These are phyloP conservation scores for Apiospora pterosperma DNA, from an alignment of 2,329 filamentous ascomycete genomes.

Conservation along the genomic window DNA sequence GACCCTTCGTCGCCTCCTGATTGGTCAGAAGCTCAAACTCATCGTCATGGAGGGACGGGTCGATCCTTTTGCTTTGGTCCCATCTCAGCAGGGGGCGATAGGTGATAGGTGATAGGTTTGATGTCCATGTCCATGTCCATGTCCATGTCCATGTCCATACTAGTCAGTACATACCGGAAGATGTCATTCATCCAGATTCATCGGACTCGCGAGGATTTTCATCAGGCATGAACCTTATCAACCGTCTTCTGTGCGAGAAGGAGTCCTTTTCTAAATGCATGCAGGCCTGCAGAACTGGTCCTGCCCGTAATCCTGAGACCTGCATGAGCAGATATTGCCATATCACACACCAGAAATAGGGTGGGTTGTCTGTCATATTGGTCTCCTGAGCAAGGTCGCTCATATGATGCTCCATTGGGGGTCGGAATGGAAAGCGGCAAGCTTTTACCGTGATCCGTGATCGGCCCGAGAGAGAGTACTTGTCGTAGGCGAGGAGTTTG, in stretches of 20 bases:
- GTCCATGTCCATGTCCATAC: too few relatives aligned
- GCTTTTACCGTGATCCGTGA: not conserved
- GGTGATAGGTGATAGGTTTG: too few relatives aligned
- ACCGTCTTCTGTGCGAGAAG: not conserved
- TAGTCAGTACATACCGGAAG: not conserved
- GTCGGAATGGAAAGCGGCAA: not conserved
- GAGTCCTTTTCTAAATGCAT: not conserved
- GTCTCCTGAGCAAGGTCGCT: not conserved
- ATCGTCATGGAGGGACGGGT: slow-evolving; percentile 14
- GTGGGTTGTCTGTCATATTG: not conserved
- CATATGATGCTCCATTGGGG: not conserved
- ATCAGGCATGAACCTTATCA: not conserved
- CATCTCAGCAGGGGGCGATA: not conserved
- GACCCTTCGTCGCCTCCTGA: slow-evolving; percentile 6
- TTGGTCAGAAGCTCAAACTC: slow-evolving; percentile 14
- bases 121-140: too few relatives aligned
- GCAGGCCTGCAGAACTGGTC: not conserved
- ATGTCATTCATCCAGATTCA: not conserved
- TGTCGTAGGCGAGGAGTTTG: too few relatives aligned
- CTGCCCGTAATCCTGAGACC: not conserved
- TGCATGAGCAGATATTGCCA: not conserved
- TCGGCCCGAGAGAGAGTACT: not conserved
- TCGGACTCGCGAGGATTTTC: not conserved
- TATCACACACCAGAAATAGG: not conserved
- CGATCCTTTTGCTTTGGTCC: slow-evolving; percentile 9